These are phyloP conservation scores for Fusarium cyanostomum DNA, from an alignment of 2,329 filamentous ascomycete genomes.

Conservation along the genomic window DNA sequence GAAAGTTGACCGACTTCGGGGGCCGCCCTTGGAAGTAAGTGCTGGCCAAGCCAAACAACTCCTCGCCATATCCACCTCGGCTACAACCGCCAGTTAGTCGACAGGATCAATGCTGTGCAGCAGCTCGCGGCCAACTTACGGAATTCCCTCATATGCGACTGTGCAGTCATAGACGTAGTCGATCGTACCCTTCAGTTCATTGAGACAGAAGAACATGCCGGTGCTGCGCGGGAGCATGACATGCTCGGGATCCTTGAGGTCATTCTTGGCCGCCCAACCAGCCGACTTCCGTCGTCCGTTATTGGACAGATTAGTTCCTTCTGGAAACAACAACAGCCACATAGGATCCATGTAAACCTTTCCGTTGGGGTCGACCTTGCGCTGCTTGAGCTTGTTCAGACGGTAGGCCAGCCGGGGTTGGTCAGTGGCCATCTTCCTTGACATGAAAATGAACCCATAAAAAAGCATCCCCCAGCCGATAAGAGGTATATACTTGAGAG, in stretches of 20 bases:
- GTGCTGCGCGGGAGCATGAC: constrained; percentile 82
- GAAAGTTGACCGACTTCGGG: constrained; percentile 95
- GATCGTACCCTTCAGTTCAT: constrained; percentile 76
- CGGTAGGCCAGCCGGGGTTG: constrained; percentile 78
- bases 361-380: constrained; percentile 63
- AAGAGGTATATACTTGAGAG: constrained; percentile 81
- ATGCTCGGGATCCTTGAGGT: constrained; percentile 77
- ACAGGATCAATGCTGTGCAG: constrained; percentile 9
- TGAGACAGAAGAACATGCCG: constrained; percentile 80
- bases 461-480: constrained; percentile 85
- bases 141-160: constrained; percentile 92
- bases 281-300: constrained; percentile 77
- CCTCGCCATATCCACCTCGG: constrained; percentile 85
- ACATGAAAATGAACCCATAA: constrained; percentile 90
- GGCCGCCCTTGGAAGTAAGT: constrained; percentile 90
- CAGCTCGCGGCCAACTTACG: constrained; percentile 69
- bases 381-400: constrained; percentile 72
- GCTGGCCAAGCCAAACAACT: constrained; percentile 85
- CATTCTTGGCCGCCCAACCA: constrained; percentile 79
- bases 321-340: constrained; percentile 90
- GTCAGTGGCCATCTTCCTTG: constrained; percentile 87
- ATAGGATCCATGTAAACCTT: constrained; percentile 75
- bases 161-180: constrained; percentile 94
- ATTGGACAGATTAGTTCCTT: constrained; percentile 82
- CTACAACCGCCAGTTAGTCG: constrained; percentile 52